Base-by-base conservation (phyloP, 352 stramenopile genomes). In the Globisporangium radiosum region DNA sequence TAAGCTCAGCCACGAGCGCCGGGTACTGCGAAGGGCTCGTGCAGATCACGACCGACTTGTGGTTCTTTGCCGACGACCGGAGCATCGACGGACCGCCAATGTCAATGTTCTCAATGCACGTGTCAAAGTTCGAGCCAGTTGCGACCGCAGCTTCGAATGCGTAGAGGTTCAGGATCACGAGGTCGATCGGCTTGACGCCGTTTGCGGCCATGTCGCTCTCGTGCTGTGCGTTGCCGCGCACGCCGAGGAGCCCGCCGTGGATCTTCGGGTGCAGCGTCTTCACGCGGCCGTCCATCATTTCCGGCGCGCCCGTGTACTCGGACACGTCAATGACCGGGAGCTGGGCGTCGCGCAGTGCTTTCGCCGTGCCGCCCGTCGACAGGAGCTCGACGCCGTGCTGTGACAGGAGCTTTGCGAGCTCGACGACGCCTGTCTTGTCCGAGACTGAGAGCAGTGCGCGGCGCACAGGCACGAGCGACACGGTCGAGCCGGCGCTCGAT, bases 41-140 rank as follows among this genome's bases (percentile, higher is more conserved):
- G 62, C 97, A 96, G 83, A 99, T 99, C 17, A 98, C 91, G 15
- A 99, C 98, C 56, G 97, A 97, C 65, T 94, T 89, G 85, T 99
- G 97, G 82, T 99, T 99, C 85, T 99, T 99, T 55, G 97, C 97
- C 38, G 97, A 98, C 49, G 95, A 98, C 52, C 97, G 93, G 42
- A 99, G 80, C 97, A 99, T 99, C 54, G 88, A 98, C 17, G 97
- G 97, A 11, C 97, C 97, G 49, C 97, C 97, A 77, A 99, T 99
- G 73, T 99, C 97, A 70, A 99, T 99, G 83, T 99, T 99, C 75
- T 99, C 97, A 68, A 99, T 98, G 83, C 97, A 99, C 65, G 96
- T 98, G 70, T 98, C 96, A 69, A 99, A 99, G 62, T 92, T 81
- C 25, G 85, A 73, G 45, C 82, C 84, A 39, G 76, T 87, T 15